phyloP scores from a whole-genome alignment of 495 filamentous ascomycete genomes.

The Aspergillus avenaceus region DNA sequence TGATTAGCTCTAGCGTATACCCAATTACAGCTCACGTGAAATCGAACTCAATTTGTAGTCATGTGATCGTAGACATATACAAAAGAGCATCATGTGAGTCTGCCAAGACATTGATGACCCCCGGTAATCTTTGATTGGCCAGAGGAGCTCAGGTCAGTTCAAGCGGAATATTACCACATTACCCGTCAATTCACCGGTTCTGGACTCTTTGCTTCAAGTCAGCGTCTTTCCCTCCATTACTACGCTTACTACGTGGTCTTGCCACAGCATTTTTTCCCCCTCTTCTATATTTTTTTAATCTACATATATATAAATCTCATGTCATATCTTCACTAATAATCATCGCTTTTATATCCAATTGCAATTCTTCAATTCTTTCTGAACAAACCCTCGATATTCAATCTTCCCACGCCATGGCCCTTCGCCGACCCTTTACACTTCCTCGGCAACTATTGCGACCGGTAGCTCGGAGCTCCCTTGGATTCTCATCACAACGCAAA shows the following conservation, averaged over 20 bases:
- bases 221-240: neutral
- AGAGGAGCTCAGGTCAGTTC: too few species aligned
- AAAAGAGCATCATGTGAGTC: constrained; percentile 40
- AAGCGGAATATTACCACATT: too few species aligned
- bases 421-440: constrained; percentile 29
- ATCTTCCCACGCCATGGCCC: constrained; percentile 26
- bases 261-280: neutral
- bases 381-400: neutral
- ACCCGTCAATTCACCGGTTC: constrained; percentile 13
- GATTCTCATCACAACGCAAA: constrained; percentile 23
- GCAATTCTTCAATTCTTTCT: neutral
- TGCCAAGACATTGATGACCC: constrained; percentile 29
- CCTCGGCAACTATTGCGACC: constrained; percentile 30
- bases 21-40: too few species aligned
- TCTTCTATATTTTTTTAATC: neutral
- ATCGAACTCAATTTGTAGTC: too few species aligned
- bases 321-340: neutral
- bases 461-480: constrained; percentile 18
- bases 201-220: constrained; percentile 4
- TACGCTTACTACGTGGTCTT: neutral
- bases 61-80: too few species aligned
- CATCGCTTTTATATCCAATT: neutral
- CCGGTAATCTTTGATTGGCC: constrained; percentile 24
- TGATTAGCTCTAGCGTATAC: too few species aligned
- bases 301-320: neutral